Evolutionary conservation across 106 monocot species (phyloP).

Genomic region (Dioscorea alata): DNA sequence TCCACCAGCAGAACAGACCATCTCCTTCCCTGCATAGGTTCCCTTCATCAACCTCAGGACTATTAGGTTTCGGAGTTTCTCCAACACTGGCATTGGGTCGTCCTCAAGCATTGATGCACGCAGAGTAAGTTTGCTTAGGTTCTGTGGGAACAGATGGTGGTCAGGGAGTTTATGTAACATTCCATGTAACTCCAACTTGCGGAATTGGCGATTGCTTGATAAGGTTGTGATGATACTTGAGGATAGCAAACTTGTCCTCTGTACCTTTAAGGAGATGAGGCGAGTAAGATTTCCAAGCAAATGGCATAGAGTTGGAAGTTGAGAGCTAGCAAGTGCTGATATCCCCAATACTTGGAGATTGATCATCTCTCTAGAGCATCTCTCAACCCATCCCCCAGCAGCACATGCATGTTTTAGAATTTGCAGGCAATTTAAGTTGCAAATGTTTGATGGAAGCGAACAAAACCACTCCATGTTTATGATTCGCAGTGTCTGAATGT

Average conservation of each 20-base stretch:
- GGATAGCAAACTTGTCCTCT: background rate
- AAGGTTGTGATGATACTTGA: background rate
- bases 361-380: background rate
- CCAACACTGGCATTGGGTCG: constrained; percentile 22
- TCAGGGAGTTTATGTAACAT: background rate
- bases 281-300: background rate
- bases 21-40: constrained; percentile 4
- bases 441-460: background rate
- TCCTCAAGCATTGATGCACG: background rate
- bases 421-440: background rate
- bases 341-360: background rate
- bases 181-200: background rate
- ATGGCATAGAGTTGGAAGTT: too few species aligned
- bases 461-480: background rate
- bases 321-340: background rate
- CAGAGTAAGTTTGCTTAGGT: constrained; percentile 6
- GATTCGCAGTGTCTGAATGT: background rate
- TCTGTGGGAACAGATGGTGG: background rate
- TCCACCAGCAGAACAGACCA: constrained; percentile 7
- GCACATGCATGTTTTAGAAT: background rate
- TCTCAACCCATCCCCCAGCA: background rate
- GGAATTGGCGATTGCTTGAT: background rate
- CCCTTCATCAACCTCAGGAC: background rate
- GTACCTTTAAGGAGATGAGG: background rate
- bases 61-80: constrained; percentile 15